phyloP scores from a whole-genome alignment of 441 rosid species.

The Viola pubescens region DNA sequence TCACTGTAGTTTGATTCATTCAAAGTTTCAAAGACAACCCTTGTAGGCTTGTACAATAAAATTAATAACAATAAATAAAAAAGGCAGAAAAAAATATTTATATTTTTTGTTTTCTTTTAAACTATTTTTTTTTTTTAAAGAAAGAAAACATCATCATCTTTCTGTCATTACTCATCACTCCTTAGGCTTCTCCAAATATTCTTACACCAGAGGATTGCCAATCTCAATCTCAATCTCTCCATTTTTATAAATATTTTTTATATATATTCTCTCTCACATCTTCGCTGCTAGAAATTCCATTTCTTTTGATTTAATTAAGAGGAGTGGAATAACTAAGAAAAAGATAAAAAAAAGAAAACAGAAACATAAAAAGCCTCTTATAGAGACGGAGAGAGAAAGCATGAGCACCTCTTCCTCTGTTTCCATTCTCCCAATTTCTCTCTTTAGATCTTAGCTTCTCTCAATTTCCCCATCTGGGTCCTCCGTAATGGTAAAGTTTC shows the following conservation, averaged over 20 bases:
- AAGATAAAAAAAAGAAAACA: conserved; percentile 26
- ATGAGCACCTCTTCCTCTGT: conserved; percentile 53
- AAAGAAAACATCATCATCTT: conserved; percentile 23
- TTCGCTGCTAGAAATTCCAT: conserved; percentile 39
- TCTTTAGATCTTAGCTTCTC: conserved; percentile 65
- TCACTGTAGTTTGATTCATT: no score
- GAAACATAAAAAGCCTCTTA: conserved; percentile 23
- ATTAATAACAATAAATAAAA: background rate
- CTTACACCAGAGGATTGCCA: conserved; percentile 50
- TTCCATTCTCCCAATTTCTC: conserved; percentile 40
- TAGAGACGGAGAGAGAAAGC: conserved; percentile 23
- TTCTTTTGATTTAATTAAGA: conserved; percentile 40
- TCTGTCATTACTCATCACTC: conserved; percentile 27
- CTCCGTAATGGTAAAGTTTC: conserved; percentile 45
- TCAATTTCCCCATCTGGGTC: conserved; percentile 52
- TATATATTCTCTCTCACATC: conserved; percentile 21
- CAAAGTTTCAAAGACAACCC: no score
- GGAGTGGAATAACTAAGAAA: conserved; percentile 53
- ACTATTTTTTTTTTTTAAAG: background rate
- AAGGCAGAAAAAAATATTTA: background rate
- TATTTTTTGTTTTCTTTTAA: background rate
- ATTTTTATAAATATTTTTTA: conserved; percentile 18
- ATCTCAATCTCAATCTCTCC: conserved; percentile 33
- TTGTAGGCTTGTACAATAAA: background rate
- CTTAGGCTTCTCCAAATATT: conserved; percentile 46